Conservation (phyloP, 768 basidiomycete genomes). For the Cantharellus cinnabarinus region DNA sequence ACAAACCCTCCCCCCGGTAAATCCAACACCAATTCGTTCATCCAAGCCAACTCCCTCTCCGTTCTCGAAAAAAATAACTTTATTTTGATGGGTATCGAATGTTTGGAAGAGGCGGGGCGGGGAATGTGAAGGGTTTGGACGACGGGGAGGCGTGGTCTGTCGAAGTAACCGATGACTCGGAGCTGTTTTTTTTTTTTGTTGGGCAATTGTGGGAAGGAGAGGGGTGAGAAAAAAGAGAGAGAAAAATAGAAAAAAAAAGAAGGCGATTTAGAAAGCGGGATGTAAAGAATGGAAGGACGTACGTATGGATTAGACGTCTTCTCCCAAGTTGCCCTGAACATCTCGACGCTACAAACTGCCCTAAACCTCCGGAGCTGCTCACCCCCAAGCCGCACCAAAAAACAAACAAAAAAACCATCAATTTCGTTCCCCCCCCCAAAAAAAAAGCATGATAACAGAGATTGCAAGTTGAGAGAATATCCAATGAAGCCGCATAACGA, state of each 20-base stretch:
- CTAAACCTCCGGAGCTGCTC: slow-evolving; percentile 70
- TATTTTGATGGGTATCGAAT: slow-evolving; percentile 63
- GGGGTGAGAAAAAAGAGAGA: background rate
- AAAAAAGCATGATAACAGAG: too few species aligned
- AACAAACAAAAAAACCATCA: too few species aligned
- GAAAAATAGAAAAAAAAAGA: background rate
- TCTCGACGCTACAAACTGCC: slow-evolving; percentile 87
- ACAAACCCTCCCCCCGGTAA: slow-evolving; percentile 95
- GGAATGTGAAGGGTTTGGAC: slow-evolving; percentile 64
- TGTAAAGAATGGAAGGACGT: slow-evolving; percentile 17
- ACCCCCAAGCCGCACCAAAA: too few species aligned
- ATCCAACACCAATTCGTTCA: slow-evolving; percentile 74
- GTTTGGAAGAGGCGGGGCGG: slow-evolving; percentile 53
- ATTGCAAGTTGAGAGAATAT: too few species aligned
- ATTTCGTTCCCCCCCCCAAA: too few species aligned
- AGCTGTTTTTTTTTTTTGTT: slow-evolving; percentile 25
- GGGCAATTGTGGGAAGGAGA: background rate
- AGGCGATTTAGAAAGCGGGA: background rate
- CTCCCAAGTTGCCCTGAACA: slow-evolving; percentile 92
- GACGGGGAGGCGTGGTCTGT: slow-evolving; percentile 39
- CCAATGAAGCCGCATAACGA: too few species aligned
- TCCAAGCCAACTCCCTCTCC: slow-evolving; percentile 36
- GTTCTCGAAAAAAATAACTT: slow-evolving; percentile 66
- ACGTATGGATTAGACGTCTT: slow-evolving; percentile 91
- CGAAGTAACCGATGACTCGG: slow-evolving; percentile 33